Conservation (phyloP, 768 basidiomycete species). For the Psilocybe cubensis region DNA sequence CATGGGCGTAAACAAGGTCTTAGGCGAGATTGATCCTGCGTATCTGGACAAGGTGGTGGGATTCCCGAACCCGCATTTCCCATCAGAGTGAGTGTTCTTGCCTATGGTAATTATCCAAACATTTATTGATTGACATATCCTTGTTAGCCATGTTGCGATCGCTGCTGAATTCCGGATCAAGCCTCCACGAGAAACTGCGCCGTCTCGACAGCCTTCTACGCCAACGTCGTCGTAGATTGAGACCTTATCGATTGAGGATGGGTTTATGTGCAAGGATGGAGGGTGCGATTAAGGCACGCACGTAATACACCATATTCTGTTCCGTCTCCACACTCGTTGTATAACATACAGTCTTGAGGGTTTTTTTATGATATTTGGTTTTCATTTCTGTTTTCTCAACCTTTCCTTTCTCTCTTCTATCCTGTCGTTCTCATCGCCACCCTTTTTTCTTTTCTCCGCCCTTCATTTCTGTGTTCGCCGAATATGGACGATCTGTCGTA, state of each 20-base stretch:
- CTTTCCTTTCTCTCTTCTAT: background rate
- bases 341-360: conserved; percentile 24
- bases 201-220: conserved; percentile 11
- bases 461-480: conserved; percentile 8
- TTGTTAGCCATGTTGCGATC: conserved; percentile 69
- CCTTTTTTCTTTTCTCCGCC: conserved; percentile 3
- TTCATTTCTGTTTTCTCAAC: conserved; percentile 10
- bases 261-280: conserved; percentile 1
- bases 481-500: background rate
- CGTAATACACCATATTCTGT: conserved; percentile 27
- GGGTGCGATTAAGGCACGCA: conserved; percentile 5
- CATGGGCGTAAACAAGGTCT: conserved; percentile 77
- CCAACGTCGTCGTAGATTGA: conserved; percentile 6
- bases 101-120: conserved; percentile 50
- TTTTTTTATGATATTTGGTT: conserved; percentile 24
- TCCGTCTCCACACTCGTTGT: conserved; percentile 16
- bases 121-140: conserved; percentile 7
- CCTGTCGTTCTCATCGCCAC: background rate
- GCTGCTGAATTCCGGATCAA: conserved; percentile 80
- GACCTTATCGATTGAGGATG: conserved; percentile 5
- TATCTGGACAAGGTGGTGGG: conserved; percentile 94
- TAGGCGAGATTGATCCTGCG: conserved; percentile 82
- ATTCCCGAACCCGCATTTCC: conserved; percentile 96
- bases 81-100: conserved; percentile 80
- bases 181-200: conserved; percentile 54